Base-by-base conservation (phyloP, 768 basidiomycete species). In the Suillus paluster region DNA sequence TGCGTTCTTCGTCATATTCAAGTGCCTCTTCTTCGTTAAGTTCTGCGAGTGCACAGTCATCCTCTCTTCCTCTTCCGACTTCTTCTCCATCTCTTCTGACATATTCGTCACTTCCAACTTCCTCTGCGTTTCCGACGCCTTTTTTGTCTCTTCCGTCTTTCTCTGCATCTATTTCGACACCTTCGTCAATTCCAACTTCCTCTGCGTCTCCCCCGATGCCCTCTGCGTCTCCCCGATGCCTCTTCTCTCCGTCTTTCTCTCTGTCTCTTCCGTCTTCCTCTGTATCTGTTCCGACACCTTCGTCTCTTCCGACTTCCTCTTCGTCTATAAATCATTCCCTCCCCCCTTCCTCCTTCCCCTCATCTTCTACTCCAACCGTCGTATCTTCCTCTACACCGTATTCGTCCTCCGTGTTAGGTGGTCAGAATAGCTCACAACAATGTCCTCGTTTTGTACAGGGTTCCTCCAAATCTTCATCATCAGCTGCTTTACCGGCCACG, bases 401-500 rank as follows among this genome's bases (percentile, higher is more conserved):
- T 15, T 19, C 9, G 21, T 27, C 58, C 39, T 33, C 61, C 7
- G 15, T 52, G 2, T 45, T 46, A 52, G 19, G 58, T 45, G 38
- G 10, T 27, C 54, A 55, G 11, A 39, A 39, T 36, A 25, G 23
- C 54, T 55, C 54, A 55, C 39, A 25, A 5, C 54, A 55, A 27
- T 55, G 54, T 39, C 54, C 54, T 39, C 17, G 25, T 55, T 39
- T 19, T 55, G 15, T 7, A 27, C 54, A 55, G 54, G 54, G 54
- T 15, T 60, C 58, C 4, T 42, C 27, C 8, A 25, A 60, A 27
- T 21, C 55, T 23, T 46, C 55, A 17, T 55, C n/a, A 12, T 65
- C 57, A 33, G 59, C 57, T 48, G 63, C 67, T 8, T 53, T 27
- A 50, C 12, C 36, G 21, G 17, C 53, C 4, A 33, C 64, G 9